Conservation (phyloP, 805 yeast genomes). For the Ogataea nitratoaversa region DNA sequence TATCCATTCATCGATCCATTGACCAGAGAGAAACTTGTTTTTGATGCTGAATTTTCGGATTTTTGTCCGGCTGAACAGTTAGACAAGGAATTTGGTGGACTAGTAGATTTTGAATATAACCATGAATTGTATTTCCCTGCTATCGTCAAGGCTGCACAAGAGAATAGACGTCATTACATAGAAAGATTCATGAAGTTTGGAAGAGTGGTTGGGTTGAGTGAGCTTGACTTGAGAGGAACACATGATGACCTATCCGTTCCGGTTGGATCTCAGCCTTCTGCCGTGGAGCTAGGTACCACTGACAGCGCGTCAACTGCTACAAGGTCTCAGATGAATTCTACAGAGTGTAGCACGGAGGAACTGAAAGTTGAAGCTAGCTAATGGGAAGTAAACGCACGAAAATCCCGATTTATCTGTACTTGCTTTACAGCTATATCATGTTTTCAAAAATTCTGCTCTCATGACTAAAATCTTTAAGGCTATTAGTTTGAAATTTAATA, state of each 20-base stretch:
- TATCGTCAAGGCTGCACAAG: constrained; percentile 55
- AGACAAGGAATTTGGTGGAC: constrained; percentile 82
- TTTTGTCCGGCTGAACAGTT: constrained; percentile 81
- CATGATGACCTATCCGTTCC: constrained; percentile 22
- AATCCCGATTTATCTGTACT: too few relatives aligned
- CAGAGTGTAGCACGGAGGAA: background rate
- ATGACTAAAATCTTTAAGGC: too few relatives aligned
- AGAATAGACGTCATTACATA: constrained; percentile 59
- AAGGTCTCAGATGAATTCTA: background rate
- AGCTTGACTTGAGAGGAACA: constrained; percentile 62
- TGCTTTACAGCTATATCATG: too few relatives aligned
- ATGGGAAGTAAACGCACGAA: constrained; percentile 4
- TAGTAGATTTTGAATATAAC: constrained; percentile 74
- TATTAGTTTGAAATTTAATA: too few relatives aligned
- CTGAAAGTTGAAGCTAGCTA: background rate
- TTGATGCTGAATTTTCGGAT: constrained; percentile 80
- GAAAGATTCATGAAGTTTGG: constrained; percentile 72
- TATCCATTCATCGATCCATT: constrained; percentile 96
- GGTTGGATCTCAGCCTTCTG: constrained; percentile 29
- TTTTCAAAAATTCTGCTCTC: too few relatives aligned
- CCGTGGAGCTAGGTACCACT: background rate
- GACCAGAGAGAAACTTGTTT: constrained; percentile 90
- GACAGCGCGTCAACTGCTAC: background rate
- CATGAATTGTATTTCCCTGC: constrained; percentile 80
- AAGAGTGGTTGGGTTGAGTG: constrained; percentile 71